Evolutionary conservation across 106 monocot species (phyloP).

Genomic region (Ottelia alismoides): DNA sequence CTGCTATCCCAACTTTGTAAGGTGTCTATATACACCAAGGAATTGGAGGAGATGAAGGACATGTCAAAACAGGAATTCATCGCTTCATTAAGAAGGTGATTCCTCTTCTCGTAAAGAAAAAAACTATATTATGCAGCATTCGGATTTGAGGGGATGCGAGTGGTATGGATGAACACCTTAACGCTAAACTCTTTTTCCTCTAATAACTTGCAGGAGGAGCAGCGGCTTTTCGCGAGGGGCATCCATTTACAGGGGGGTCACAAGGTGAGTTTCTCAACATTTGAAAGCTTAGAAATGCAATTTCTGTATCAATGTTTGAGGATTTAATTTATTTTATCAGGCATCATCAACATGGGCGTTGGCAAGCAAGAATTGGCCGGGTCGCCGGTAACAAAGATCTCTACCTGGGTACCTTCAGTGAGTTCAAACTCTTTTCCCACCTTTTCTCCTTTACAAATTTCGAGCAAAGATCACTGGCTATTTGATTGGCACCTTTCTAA

Average conservation of each 20-base stretch:
- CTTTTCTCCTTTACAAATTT: not conserved
- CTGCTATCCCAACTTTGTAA: slow-evolving; percentile 6
- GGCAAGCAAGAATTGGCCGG: slow-evolving; percentile 94
- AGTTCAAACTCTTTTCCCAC: slow-evolving; percentile 1
- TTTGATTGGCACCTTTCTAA: not conserved
- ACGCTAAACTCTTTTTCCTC: too few relatives aligned
- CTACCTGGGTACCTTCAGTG: slow-evolving; percentile 90
- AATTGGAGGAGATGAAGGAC: slow-evolving; percentile 65
- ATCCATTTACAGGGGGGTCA: slow-evolving; percentile 74
- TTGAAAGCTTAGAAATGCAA: not conserved
- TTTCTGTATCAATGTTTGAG: not conserved
- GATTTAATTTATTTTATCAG: slow-evolving; percentile 15
- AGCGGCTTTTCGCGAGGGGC: slow-evolving; percentile 73
- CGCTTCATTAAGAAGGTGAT: slow-evolving; percentile 71
- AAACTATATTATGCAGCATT: not conserved
- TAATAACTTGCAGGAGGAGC: slow-evolving; percentile 36
- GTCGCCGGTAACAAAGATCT: slow-evolving; percentile 97
- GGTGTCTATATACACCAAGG: slow-evolving; percentile 33
- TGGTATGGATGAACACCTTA: too few relatives aligned
- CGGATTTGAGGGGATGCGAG: too few relatives aligned
- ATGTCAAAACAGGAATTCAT: slow-evolving; percentile 65
- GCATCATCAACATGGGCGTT: slow-evolving; percentile 90
- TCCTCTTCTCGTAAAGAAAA: slow-evolving; percentile 30
- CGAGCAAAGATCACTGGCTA: not conserved
- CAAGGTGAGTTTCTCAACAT: slow-evolving; percentile 24